phyloP scores from a whole-genome alignment of 1,284 basidiomycete species.

The Melampsora larici-populina region DNA sequence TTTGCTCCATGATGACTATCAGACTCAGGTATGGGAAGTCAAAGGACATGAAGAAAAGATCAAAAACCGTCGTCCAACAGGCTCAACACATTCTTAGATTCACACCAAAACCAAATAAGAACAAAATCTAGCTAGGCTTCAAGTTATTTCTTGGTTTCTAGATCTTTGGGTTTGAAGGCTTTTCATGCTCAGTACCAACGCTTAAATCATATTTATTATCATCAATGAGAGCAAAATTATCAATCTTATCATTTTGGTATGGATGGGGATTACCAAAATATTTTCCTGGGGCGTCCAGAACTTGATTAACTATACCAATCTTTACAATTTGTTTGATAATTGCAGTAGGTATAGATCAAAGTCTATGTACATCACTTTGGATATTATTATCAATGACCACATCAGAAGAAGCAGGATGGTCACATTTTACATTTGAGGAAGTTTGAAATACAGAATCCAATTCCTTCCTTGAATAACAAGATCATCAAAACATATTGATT shows the following conservation, averaged over 20 bases:
- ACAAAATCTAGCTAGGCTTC: too few relatives aligned
- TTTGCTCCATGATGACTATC: too few relatives aligned
- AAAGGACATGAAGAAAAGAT: constrained; percentile 34
- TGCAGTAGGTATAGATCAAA: constrained; percentile 58
- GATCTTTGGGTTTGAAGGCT: constrained; percentile 41
- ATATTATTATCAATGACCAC: constrained; percentile 59
- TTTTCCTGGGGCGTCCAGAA: constrained; percentile 30
- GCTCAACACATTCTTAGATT: background rate
- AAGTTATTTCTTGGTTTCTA: background rate
- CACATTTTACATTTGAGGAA: constrained; percentile 54
- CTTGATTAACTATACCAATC: constrained; percentile 46
- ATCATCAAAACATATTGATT: constrained; percentile 22
- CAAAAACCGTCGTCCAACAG: constrained; percentile 19
- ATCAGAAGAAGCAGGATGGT: constrained; percentile 59
- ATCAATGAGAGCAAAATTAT: constrained; percentile 54
- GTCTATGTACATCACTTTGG: constrained; percentile 57
- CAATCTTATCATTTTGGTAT: constrained; percentile 58
- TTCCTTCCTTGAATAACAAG: background rate
- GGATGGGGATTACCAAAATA: constrained; percentile 50
- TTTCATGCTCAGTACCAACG: constrained; percentile 36
- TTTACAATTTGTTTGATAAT: constrained; percentile 58
- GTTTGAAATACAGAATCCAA: background rate
- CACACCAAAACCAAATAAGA: background rate
- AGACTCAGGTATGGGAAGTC: constrained; percentile 38
- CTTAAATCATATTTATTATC: constrained; percentile 55